Base-by-base conservation (phyloP, 2,329 filamentous ascomycete species). In the Phialophora tarda region DNA sequence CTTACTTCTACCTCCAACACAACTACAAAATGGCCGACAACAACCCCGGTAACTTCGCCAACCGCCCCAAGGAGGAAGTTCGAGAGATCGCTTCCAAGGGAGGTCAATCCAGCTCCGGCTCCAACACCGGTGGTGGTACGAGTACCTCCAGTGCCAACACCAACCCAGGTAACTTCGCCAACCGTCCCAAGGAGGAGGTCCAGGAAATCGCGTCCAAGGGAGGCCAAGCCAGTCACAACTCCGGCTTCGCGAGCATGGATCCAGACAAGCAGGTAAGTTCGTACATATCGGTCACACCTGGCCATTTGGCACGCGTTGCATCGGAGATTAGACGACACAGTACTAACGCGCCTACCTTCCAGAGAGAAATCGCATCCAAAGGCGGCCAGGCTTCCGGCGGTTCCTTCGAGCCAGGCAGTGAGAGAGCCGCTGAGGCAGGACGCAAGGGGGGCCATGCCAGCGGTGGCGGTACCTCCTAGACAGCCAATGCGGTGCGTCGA, bases 311-410 rank as follows among this genome's bases (percentile, higher is more conserved):
- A 3, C 2, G 2, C 24, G 24, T 26, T 26, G 2, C 24, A 26
- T 26, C 4, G 24, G 24, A 26, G 24, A 26, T 26, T 2, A 26
- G 24, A 26, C 24, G 24, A 30, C 7, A 10, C 28, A 30, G 30
- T 30, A 10, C 32, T 34, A 34, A 34, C 32, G 3, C 32, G 3
- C 3, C 14, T 7, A 24, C 17, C 23, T 38, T 57, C 2, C 54
- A 85, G 84, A 77, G 78, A 23, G 80, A 86, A 1, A 86, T 87
- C 65, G 84, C 85, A 1, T 86, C 84, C 11, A 78, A 80, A 74
- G 85, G 85, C 10, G 85, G 84, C 4, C 77, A 85, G 59, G 81
- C 82, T 0, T 86, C 84, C 0, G 78, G 79, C 41, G 84, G 85
- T 4, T 84, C 81, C 2, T 87, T 87, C 62, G 82, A 86, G 71